Evolutionary conservation across 768 basidiomycete species (phyloP), one percentile per base, ranked within the genome.

Genomic region (Trametes gibbosa): DNA sequence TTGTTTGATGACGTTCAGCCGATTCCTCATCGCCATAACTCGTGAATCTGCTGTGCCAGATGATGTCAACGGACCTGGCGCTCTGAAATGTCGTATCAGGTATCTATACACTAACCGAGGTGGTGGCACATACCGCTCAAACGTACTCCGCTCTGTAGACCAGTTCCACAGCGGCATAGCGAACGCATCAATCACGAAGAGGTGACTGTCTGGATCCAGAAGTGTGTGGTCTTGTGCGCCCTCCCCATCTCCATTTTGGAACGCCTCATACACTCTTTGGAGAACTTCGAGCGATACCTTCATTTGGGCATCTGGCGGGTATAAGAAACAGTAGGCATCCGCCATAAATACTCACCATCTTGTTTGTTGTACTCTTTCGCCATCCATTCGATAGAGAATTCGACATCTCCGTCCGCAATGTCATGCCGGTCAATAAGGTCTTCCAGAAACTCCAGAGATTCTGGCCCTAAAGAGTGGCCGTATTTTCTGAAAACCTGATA

Each of bases 121-220:
- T 17, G 5, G 6, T 9, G 7, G 16, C 14, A 52, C 82, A 45
- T 68, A 96, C 95, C 84, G 90, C 58, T 93, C 92, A 67, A 98
- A 98, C 1, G 90, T 87, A 46, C 89, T 89, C 58, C 90, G 77
- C 67, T 95, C 91, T 29, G 80, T 75, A 16, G 95, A 93, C 86
- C 92, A 99, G 66, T 88, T 82, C 87, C 95, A 95, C 13, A 86
- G 75, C 0, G 97, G 97, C 95, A 98, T 98, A 51, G 96, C 94
- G 66, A 94, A 96, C 10, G 96, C 88, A 70, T 96, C 85, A 29
- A 98, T 77, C 63, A 98, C 77, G 66, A 85, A 84, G 27, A 98
- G 74, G 69, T 97, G 90, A 41, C 80, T 85, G 32, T 92, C 87
- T 6, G 90, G 86, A 64, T 95, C 92, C 24, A 94, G 77, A 8